Base-by-base conservation (phyloP, 208 protist species). In the Crithidia brevicula region DNA sequence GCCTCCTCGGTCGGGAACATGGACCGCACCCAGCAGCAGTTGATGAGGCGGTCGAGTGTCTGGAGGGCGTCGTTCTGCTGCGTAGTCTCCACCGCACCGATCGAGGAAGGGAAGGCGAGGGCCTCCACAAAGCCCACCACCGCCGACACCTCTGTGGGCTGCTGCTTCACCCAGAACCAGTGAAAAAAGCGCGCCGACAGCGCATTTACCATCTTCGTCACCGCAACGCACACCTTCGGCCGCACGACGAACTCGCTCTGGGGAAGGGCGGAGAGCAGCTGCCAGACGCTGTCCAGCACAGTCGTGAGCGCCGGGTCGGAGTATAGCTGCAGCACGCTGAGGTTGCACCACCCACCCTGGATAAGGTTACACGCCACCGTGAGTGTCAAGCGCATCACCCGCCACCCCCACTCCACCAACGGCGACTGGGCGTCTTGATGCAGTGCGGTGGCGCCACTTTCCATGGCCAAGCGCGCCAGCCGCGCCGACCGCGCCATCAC, bases 291-390 rank as follows among this genome's bases (percentile, higher is more conserved):
- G 10, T 40, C 27, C 28, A 92, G 72, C 43, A 81, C 71, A 18
- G 4, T 28, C 15, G 54, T 43, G 15, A 92, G 67, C 10, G 78
- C 64, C 16, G 62, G 15, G 22, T 88, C 86, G 22, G 77, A 54
- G 59, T 84, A 92, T 3, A 88, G 72, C 45, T 78, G 66, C 7
- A 92, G 56, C 5, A 86, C 72, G 1, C 75, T 83, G 36, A 89
- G 61, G 50, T 89, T 89, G 58, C 86, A 92, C 64, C 78, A 89
- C 11, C 76, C 76, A 7, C 83, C 83, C 18, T 79, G 74, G 10
- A 92, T 61, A 49, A 84, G 54, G 67, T 82, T 80, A 60, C 63
- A 58, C 7, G 68, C 78, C 18, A 75, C 82, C 22, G 49, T 54
- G 23, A 92, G 66, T 1, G 61, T 33, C 33, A 84, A 64, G 8